These are phyloP conservation scores for Paraleonurus japonicus DNA, from an alignment of 257 asterid species.

Conservation along the genomic window DNA sequence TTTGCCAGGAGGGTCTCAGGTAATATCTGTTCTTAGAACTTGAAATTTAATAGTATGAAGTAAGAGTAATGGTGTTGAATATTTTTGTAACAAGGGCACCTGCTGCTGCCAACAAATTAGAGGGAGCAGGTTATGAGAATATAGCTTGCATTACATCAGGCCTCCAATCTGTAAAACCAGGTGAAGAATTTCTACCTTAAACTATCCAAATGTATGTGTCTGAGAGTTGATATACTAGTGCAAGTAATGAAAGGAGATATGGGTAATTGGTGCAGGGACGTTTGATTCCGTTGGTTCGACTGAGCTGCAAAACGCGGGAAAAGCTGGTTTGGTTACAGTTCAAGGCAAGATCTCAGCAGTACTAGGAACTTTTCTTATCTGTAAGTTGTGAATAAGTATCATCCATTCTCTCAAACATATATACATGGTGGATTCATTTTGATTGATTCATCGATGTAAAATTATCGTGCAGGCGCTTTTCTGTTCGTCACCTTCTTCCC, in stretches of 20 bases:
- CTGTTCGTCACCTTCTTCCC: conserved; percentile 90
- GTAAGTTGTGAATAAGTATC: conserved; percentile 42
- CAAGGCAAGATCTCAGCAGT: conserved; percentile 93
- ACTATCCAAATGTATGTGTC: neutral
- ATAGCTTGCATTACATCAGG: conserved; percentile 89
- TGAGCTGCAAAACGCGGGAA: conserved; percentile 95
- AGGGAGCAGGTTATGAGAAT: conserved; percentile 65
- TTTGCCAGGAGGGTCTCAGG: conserved; percentile 97
- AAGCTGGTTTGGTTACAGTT: conserved; percentile 77
- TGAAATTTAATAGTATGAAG: too few relatives aligned
- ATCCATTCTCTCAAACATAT: neutral
- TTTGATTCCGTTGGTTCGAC: conserved; percentile 79
- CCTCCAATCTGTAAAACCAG: conserved; percentile 77
- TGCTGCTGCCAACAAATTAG: conserved; percentile 74
- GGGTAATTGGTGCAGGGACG: conserved; percentile 47
- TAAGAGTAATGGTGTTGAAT: too few relatives aligned
- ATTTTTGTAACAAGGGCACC: conserved; percentile 49
- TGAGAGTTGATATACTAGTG: neutral
- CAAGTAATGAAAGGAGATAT: neutral
- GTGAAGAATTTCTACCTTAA: conserved; percentile 36
- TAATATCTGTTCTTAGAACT: neutral
- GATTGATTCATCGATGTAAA: neutral
- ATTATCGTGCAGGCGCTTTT: conserved; percentile 58
- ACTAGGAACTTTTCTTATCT: conserved; percentile 81
- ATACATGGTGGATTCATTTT: neutral